Evolutionary conservation across 805 yeast genomes (phyloP).

Genomic region (Jamesozyma jinghongensis): DNA sequence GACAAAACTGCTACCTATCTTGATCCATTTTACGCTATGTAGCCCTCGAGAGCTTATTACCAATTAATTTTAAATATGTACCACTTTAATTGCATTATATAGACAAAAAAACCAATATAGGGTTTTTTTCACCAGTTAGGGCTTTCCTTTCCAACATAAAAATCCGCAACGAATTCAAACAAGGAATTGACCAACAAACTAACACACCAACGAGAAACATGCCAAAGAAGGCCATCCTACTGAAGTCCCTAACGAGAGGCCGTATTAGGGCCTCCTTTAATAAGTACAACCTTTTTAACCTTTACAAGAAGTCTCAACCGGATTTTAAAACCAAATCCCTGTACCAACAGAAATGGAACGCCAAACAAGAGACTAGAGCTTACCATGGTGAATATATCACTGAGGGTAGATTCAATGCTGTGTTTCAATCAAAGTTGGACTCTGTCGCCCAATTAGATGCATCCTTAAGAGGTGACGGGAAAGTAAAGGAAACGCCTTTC

Average conservation of each 20-base stretch:
- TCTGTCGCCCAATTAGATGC: constrained; percentile 88
- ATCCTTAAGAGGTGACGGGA: constrained; percentile 39
- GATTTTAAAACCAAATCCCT: constrained; percentile 54
- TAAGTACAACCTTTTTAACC: constrained; percentile 82
- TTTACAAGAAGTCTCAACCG: constrained; percentile 61
- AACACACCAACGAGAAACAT: constrained; percentile 21
- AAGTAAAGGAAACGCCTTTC: constrained; percentile 60
- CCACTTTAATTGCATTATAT: too few species aligned
- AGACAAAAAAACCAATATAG: too few species aligned
- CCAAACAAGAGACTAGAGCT: constrained; percentile 86
- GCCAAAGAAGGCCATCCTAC: constrained; percentile 54
- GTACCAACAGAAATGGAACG: constrained; percentile 84
- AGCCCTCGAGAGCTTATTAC: too few species aligned
- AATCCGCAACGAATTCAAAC: not conserved
- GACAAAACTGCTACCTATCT: too few species aligned
- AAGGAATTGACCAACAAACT: not conserved
- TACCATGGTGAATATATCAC: constrained; percentile 93
- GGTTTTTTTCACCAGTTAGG: too few species aligned
- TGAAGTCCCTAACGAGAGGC: constrained; percentile 55
- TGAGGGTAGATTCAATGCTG: constrained; percentile 69
- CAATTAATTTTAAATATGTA: too few species aligned
- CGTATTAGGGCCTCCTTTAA: constrained; percentile 84
- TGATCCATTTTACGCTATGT: too few species aligned
- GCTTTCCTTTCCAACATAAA: too few species aligned
- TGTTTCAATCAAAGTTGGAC: constrained; percentile 59